Conservation (phyloP, 768 basidiomycete species). For the Wakefieldia striispora region DNA sequence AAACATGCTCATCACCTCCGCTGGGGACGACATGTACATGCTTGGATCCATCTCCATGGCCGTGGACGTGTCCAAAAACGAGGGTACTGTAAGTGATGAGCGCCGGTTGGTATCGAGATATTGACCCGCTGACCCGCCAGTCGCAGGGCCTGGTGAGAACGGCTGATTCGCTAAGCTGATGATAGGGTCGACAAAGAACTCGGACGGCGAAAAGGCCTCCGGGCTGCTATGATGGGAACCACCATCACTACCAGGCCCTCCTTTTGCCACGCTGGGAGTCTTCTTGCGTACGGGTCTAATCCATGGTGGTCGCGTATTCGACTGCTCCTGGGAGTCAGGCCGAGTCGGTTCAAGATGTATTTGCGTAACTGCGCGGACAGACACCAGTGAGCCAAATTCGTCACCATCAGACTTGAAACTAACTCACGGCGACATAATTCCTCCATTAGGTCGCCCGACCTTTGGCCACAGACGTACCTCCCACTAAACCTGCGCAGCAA, state of each 20-base stretch:
- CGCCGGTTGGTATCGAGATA: conserved; percentile 26
- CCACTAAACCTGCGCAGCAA: conserved; percentile 87
- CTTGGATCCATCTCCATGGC: conserved; percentile 49
- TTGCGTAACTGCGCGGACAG: conserved; percentile 58
- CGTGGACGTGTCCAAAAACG: conserved; percentile 29
- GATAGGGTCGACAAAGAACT: conserved; percentile 56
- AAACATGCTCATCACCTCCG: conserved; percentile 63
- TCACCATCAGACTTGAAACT: not conserved
- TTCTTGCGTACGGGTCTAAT: conserved; percentile 85
- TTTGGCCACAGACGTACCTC: conserved; percentile 86
- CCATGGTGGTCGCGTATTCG: conserved; percentile 72
- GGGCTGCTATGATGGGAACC: conserved; percentile 53
- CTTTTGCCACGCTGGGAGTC: conserved; percentile 46
- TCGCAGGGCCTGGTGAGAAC: conserved; percentile 22
- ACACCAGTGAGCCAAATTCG: conserved; percentile 6
- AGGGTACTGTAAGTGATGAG: conserved; percentile 21
- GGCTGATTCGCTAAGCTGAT: conserved; percentile 18
- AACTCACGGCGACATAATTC: conserved; percentile 84
- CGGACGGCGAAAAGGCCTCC: conserved; percentile 62
- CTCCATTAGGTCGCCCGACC: conserved; percentile 91
- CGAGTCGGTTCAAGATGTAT: conserved; percentile 77
- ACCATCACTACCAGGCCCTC: conserved; percentile 41
- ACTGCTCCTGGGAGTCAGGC: conserved; percentile 48
- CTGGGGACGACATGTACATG: conserved; percentile 52
- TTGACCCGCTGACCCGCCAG: conserved; percentile 13